Conservation (phyloP, 768 basidiomycete species). For the Pulveroboletus sp. region DNA sequence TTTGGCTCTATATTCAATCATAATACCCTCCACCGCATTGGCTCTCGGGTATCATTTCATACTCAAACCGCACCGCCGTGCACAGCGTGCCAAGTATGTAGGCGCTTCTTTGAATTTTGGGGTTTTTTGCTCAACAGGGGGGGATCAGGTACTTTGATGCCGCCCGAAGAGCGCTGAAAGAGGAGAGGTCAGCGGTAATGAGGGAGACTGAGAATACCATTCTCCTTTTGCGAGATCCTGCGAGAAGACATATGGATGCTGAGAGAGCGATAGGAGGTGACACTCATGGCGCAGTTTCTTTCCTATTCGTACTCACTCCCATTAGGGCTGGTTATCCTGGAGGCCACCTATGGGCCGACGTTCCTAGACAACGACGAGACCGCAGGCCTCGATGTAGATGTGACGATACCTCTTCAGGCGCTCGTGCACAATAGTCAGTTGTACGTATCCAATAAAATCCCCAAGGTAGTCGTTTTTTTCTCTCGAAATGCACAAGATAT, state of each 20-base stretch:
- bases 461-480: constrained; percentile 61
- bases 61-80: constrained; percentile 51
- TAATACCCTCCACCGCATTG: constrained; percentile 54
- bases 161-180: constrained; percentile 56
- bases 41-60: constrained; percentile 54
- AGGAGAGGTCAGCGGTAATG: constrained; percentile 59
- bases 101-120: constrained; percentile 9
- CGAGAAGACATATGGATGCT: constrained; percentile 55
- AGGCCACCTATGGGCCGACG: constrained; percentile 67
- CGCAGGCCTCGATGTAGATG: constrained; percentile 62
- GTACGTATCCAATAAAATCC: constrained; percentile 67
- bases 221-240: constrained; percentile 62
- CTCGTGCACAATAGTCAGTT: constrained; percentile 76
- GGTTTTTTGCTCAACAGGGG: constrained; percentile 14
- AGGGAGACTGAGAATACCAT: constrained; percentile 62
- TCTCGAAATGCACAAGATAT: too few species aligned
- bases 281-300: constrained; percentile 9
- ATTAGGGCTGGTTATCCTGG: constrained; percentile 70
- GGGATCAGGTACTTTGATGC: constrained; percentile 58
- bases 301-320: constrained; percentile 15
- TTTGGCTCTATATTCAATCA: constrained; percentile 47
- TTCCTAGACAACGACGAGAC: constrained; percentile 47
- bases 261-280: constrained; percentile 69
- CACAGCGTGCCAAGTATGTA: constrained; percentile 49
- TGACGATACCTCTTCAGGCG: constrained; percentile 78